phyloP scores from a whole-genome alignment of 2,329 filamentous ascomycete genomes.

The Magnaporthiopsis poae region DNA sequence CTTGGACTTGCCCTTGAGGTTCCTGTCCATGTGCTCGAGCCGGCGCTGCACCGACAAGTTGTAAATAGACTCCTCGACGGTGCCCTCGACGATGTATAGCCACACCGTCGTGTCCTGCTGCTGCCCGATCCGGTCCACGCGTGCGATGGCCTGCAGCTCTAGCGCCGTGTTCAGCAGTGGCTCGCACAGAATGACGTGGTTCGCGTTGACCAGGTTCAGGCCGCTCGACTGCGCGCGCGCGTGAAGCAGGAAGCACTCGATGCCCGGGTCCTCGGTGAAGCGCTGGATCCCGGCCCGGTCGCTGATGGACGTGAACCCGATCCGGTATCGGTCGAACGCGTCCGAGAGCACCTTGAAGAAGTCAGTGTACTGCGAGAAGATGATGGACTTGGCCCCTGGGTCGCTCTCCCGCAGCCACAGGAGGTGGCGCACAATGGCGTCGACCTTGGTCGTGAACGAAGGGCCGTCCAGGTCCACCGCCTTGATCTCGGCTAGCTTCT shows the following conservation, averaged over 20 bases:
- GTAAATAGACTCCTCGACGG: constrained; percentile 87
- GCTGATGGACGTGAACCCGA: constrained; percentile 64
- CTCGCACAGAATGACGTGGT: constrained; percentile 88
- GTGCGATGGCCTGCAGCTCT: constrained; percentile 87
- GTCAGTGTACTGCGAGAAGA: constrained; percentile 82
- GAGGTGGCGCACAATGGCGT: constrained; percentile 70
- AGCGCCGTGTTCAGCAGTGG: constrained; percentile 87
- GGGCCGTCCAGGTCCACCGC: constrained; percentile 62
- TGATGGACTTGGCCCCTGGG: constrained; percentile 77
- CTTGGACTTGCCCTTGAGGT: constrained; percentile 24
- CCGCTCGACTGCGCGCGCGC: constrained; percentile 82
- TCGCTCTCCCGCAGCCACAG: constrained; percentile 77
- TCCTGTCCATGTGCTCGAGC: constrained; percentile 61
- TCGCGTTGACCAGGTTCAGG: constrained; percentile 84
- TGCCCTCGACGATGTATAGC: constrained; percentile 85
- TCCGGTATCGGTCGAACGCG: constrained; percentile 62
- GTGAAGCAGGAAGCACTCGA: constrained; percentile 81
- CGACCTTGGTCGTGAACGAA: constrained; percentile 83
- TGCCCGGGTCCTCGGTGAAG: constrained; percentile 64
- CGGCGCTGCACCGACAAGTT: constrained; percentile 71
- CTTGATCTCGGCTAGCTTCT: constrained; percentile 69
- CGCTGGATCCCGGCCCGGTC: constrained; percentile 56
- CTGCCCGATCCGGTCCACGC: constrained; percentile 91
- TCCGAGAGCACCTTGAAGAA: constrained; percentile 65
- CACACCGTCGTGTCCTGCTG: constrained; percentile 80